A percentile compares a stretch with the other conserved stretches of the same genome.
phyloP scores from a whole-genome alignment of 2,329 filamentous ascomycete species.

The Colletotrichum chlorophyti region DNA sequence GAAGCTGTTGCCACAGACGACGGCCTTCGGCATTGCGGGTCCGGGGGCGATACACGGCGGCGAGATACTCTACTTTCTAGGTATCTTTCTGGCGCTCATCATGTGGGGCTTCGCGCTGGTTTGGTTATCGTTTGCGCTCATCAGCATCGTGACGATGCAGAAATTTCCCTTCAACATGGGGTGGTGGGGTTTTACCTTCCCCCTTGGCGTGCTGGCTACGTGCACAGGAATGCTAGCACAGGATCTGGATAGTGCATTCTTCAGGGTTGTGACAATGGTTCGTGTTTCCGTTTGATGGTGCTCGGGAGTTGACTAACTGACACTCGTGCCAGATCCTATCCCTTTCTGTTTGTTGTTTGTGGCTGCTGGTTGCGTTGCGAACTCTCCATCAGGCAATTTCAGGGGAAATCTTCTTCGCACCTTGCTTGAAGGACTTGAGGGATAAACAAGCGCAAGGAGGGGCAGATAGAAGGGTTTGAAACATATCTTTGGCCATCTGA shows the following conservation, averaged over 20 bases:
- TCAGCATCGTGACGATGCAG: slow-evolving; percentile 45
- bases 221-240: slow-evolving; percentile 47
- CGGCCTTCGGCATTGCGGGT: slow-evolving; percentile 52
- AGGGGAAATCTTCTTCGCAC: slow-evolving; percentile 53
- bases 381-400: slow-evolving; percentile 45
- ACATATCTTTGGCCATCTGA: too few relatives aligned
- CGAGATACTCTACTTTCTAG: slow-evolving; percentile 63
- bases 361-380: slow-evolving; percentile 47
- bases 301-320: background rate
- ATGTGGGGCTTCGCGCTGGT: slow-evolving; percentile 54
- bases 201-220: slow-evolving; percentile 51
- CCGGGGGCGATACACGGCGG: slow-evolving; percentile 47
- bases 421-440: slow-evolving; percentile 47
- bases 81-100: slow-evolving; percentile 51
- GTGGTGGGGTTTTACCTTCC: slow-evolving; percentile 57
- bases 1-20: slow-evolving; percentile 44
- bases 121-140: slow-evolving; percentile 51
- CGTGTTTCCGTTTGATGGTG: background rate
- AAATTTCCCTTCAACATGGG: slow-evolving; percentile 53
- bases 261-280: slow-evolving; percentile 47
- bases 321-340: slow-evolving; percentile 45
- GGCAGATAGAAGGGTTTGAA: slow-evolving; percentile 37
- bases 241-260: slow-evolving; percentile 51
- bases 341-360: slow-evolving; percentile 47
- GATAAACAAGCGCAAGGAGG: slow-evolving; percentile 39